Base-by-base conservation (phyloP, 495 filamentous ascomycete genomes). In the Talaromyces wortmannii region DNA sequence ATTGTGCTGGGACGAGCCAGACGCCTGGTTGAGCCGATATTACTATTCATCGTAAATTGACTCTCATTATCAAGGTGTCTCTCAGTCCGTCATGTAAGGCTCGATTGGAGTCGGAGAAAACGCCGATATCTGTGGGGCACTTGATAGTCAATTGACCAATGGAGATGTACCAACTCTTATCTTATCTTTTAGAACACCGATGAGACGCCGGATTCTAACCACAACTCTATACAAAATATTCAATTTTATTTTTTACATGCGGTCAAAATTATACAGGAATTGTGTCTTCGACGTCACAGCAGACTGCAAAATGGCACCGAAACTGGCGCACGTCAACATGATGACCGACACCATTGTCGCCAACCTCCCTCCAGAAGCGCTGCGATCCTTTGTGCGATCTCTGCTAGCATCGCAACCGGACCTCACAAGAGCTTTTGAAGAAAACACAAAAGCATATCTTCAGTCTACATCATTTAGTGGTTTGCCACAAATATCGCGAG, bases 331-430 rank as follows among this genome's bases (percentile, higher is more conserved):
- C 51, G 63, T 67, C 30, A 69, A 67, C 17, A 65, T 69, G 66
- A 67, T 67, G 66, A 65, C 61, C 15, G 66, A 69, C 50, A 65
- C 59, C 0, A 61, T 67, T 15, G 63, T 69, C 47, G 64, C 57
- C 16, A 69, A 63, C 52, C 33, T 69, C 15, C 51, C 62, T 8
- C 50, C 60, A 3, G 60, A 64, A 29, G 64, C 55, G n/a, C 46
- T 69, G 29, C 64, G 64, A 8, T 48, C 55, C 3, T 55, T 67
- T 4, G 50, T 69, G 59, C 58, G 62, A 30, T 57, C 55, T 36
- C 45, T 58, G 49, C 52, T 60, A 32, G 63, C 18, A 30, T 44
- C 33, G 10, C 16, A 52, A 48, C 54, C 58, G 6, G 52, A 55
- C 23, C 53, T 65, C 10, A 67, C 63, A 0, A 18, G 56, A 15